Percentiles rank a stretch among this genome's conserved stretches.
Conservation (phyloP, 1,284 basidiomycete genomes). For the Tremellales sp. region DNA sequence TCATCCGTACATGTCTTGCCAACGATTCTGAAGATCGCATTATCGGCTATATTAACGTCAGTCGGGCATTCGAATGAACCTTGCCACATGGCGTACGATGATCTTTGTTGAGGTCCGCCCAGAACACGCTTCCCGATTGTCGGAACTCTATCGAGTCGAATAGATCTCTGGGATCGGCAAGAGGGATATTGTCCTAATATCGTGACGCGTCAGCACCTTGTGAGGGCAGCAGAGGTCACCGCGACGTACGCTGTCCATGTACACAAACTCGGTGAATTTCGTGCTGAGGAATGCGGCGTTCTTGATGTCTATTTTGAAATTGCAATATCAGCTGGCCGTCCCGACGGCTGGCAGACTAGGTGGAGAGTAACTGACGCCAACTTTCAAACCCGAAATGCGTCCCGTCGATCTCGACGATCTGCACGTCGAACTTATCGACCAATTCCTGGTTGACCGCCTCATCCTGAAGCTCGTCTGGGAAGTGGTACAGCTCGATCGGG, state of each 20-base stretch:
- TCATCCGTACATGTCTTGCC: conserved; percentile 48
- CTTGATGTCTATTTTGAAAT: conserved; percentile 35
- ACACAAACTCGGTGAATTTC: conserved; percentile 45
- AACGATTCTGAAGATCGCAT: conserved; percentile 51
- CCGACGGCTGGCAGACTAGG: not conserved
- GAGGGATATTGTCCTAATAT: conserved; percentile 48
- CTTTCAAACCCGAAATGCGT: conserved; percentile 28
- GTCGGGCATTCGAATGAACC: not conserved
- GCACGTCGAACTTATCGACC: conserved; percentile 28
- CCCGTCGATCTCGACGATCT: conserved; percentile 22
- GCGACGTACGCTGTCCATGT: conserved; percentile 44
- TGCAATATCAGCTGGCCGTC: not conserved
- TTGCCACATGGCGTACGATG: conserved; percentile 39
- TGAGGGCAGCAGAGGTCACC: not conserved
- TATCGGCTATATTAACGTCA: conserved; percentile 41
- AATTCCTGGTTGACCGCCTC: conserved; percentile 30
- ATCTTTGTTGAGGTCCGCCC: conserved; percentile 53
- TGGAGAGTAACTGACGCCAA: conserved; percentile 25
- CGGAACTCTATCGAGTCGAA: conserved; percentile 43
- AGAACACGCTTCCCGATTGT: conserved; percentile 50
- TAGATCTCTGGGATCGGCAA: conserved; percentile 47
- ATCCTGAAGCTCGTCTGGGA: conserved; percentile 48
- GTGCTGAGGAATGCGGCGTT: conserved; percentile 42
- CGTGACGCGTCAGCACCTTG: not conserved
- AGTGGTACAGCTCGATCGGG: conserved; percentile 51